These are phyloP conservation scores for Sapria himalayana DNA, from an alignment of 345 rosid species.

Conservation along the genomic window DNA sequence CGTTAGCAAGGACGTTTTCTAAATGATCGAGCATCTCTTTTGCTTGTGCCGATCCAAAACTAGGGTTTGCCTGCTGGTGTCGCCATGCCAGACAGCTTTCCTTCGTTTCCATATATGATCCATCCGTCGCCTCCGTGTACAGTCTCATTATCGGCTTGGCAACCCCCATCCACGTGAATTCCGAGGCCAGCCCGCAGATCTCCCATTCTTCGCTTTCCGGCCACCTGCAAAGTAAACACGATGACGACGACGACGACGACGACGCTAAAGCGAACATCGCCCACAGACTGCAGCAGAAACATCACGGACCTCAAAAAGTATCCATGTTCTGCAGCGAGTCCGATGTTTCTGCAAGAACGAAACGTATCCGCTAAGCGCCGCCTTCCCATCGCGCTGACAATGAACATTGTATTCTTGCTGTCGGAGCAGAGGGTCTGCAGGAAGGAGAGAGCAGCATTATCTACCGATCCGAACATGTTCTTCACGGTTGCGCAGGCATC, in stretches of 20 bases:
- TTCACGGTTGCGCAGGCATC: conserved; percentile 17
- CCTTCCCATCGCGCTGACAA: conserved; percentile 22
- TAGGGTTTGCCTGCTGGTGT: conserved; percentile 10
- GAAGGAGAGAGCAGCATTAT: conserved; percentile 12
- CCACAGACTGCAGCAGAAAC: too few species aligned
- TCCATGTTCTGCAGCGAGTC: conserved; percentile 25
- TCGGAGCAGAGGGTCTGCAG: conserved; percentile 16
- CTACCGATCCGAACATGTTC: conserved; percentile 12
- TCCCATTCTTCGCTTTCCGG: conserved; percentile 9
- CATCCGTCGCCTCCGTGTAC: conserved; percentile 16
- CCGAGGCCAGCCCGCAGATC: conserved; percentile 5
- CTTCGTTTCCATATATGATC: conserved; percentile 11
- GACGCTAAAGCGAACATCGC: too few species aligned
- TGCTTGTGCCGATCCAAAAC: conserved; percentile 14
- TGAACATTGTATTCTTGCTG: conserved; percentile 14
- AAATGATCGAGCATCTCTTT: conserved; percentile 14
- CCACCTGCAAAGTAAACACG: conserved; percentile 8
- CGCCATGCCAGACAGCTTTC: conserved; percentile 17
- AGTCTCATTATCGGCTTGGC: conserved; percentile 11
- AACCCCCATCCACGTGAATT: conserved; percentile 10
- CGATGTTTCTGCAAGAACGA: conserved; percentile 16
- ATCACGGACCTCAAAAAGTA: conserved; percentile 19
- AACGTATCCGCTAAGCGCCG: conserved; percentile 17
- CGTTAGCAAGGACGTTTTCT: conserved; percentile 11
- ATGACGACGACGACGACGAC: too few species aligned